Evolutionary conservation across 352 stramenopile genomes (phyloP).

Genomic region (Hyaloperonospora arabidopsidis): DNA sequence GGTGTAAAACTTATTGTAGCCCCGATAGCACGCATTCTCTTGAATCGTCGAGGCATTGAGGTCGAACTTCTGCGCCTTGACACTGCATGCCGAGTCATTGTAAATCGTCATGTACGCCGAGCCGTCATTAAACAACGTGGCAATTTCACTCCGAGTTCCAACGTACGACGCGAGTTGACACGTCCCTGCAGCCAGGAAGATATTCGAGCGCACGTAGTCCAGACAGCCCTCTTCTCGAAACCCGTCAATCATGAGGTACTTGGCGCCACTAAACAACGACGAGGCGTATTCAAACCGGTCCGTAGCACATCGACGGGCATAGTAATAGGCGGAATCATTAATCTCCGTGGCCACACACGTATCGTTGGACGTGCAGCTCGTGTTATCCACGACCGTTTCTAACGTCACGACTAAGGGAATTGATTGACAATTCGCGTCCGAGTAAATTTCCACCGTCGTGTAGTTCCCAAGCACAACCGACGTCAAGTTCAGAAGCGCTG

Average conservation of each 20-base stretch:
- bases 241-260: constrained; percentile 36
- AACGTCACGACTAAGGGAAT: constrained; percentile 29
- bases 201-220: constrained; percentile 23
- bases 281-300: constrained; percentile 29
- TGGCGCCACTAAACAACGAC: constrained; percentile 27
- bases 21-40: constrained; percentile 21
- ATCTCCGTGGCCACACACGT: constrained; percentile 26
- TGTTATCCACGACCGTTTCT: constrained; percentile 14
- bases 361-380: constrained; percentile 13
- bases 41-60: constrained; percentile 21
- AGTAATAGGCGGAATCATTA: constrained; percentile 34
- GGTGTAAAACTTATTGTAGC: constrained; percentile 34
- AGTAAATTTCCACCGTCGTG: constrained; percentile 30
- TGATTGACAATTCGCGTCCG: constrained; percentile 29
- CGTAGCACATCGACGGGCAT: constrained; percentile 23
- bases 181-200: constrained; percentile 29
- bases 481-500: too few relatives aligned
- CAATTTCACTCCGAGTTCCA: constrained; percentile 27
- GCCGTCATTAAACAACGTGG: constrained; percentile 28
- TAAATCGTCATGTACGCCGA: constrained; percentile 38
- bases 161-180: constrained; percentile 34
- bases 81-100: constrained; percentile 30
- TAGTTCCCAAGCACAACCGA: constrained; percentile 18
- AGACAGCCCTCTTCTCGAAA: constrained; percentile 20
- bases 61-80: constrained; percentile 24